Evolutionary conservation across 2,329 filamentous ascomycete genomes (phyloP).

Genomic region (Bimuria novae-zelandiae): DNA sequence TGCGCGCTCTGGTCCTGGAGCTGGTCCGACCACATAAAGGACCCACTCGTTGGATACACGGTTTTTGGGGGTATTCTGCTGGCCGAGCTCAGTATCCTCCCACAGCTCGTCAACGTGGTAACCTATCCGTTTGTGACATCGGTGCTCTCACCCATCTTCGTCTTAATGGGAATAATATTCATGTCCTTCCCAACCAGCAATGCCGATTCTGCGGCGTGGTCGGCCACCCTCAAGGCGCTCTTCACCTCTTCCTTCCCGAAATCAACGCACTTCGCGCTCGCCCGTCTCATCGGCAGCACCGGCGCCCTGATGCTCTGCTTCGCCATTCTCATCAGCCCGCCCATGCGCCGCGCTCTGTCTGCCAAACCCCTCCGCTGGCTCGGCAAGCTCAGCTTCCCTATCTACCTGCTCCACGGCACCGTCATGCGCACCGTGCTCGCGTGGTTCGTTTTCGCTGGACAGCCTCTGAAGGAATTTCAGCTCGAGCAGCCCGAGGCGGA

Average conservation of each 20-base stretch:
- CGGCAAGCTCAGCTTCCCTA: constrained; percentile 5
- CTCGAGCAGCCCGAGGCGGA: neutral
- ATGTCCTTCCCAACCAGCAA: neutral
- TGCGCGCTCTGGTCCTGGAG: constrained; percentile 1
- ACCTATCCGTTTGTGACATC: neutral
- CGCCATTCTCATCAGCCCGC: neutral
- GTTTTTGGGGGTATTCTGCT: neutral
- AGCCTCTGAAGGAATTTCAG: neutral
- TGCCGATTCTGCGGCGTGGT: neutral
- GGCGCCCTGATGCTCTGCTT: constrained; percentile 3
- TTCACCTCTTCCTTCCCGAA: neutral
- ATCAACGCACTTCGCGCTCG: neutral
- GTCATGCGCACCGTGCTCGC: constrained; percentile 6
- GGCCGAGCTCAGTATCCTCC: neutral
- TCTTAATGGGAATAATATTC: neutral
- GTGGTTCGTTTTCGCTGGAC: neutral
- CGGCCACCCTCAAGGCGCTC: neutral
- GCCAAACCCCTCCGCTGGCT: constrained; percentile 2
- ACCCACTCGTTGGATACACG: constrained; percentile 1
- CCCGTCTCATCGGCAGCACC: neutral
- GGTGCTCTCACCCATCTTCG: neutral
- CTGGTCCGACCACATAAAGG: neutral
- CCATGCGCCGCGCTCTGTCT: neutral
- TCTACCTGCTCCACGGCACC: constrained; percentile 4
- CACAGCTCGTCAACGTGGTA: neutral